Evolutionary conservation across 2,329 filamentous ascomycete species (phyloP).

Genomic region (Cadophora gregata): DNA sequence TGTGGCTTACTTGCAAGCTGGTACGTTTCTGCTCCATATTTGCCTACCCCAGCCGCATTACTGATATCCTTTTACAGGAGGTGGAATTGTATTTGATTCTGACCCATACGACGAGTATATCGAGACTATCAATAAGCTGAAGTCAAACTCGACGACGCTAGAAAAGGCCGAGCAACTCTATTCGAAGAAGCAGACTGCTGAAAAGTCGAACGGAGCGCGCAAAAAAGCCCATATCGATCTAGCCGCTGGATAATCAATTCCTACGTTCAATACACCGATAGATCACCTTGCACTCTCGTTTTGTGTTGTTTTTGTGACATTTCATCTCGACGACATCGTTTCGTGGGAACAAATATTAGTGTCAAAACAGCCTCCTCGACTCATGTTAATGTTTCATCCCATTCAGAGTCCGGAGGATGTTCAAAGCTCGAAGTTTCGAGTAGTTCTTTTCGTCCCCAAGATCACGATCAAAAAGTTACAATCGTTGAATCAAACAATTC

Average conservation of each 20-base stretch:
- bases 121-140: conserved; percentile 96
- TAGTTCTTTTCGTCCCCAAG: neutral
- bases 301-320: conserved; percentile 3
- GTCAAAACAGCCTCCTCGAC: neutral
- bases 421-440: conserved; percentile 16
- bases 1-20: conserved; percentile 87
- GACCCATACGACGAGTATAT: conserved; percentile 91
- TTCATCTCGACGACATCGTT: neutral
- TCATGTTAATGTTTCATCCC: neutral
- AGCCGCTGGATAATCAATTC: conserved; percentile 30
- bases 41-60: neutral
- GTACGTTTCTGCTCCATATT: conserved; percentile 46
- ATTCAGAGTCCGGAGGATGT: neutral
- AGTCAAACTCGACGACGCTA: conserved; percentile 88
- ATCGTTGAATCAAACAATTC: neutral
- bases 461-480: conserved; percentile 1
- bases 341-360: neutral
- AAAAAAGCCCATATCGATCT: conserved; percentile 36
- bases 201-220: conserved; percentile 14
- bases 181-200: conserved; percentile 29
- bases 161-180: conserved; percentile 74
- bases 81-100: conserved; percentile 93
- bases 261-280: neutral
- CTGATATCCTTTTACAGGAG: conserved; percentile 54
- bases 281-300: neutral